Percentiles rank a stretch among this genome's conserved stretches.
These are phyloP conservation scores for Castanospermum australe DNA, from an alignment of 306 rosid genomes.

Conservation along the genomic window DNA sequence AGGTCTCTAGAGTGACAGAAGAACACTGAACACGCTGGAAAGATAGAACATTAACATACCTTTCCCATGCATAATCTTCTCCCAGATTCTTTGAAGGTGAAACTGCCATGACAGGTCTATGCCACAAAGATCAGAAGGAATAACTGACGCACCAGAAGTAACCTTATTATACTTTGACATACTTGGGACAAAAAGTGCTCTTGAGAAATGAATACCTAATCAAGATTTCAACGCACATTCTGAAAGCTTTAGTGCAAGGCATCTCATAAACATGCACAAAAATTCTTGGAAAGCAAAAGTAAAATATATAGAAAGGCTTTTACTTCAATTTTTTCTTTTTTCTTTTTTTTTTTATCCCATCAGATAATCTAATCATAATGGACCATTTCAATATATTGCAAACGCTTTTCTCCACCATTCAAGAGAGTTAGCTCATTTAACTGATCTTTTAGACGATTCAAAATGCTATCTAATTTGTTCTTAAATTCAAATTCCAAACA, in stretches of 20 bases:
- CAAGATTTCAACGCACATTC: conserved; percentile 17
- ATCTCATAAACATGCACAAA: background rate
- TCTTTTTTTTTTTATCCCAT: background rate
- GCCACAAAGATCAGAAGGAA: conserved; percentile 42
- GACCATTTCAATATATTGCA: background rate
- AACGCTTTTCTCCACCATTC: background rate
- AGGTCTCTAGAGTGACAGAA: background rate
- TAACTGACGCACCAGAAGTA: conserved; percentile 52
- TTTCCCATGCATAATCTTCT: conserved; percentile 56
- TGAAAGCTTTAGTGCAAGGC: conserved; percentile 17
- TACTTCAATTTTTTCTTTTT: background rate
- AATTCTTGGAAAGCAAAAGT: background rate
- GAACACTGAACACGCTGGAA: conserved; percentile 7
- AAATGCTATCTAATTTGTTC: conserved; percentile 1
- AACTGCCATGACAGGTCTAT: conserved; percentile 73
- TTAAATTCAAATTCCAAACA: background rate
- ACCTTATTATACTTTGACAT: conserved; percentile 67
- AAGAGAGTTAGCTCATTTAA: background rate
- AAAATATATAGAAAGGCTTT: background rate
- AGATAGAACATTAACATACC: conserved; percentile 45
- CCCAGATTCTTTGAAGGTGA: conserved; percentile 68
- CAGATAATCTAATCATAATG: background rate
- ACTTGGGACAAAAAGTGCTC: conserved; percentile 76
- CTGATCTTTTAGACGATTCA: background rate
- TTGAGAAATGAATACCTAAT: conserved; percentile 61